These are phyloP conservation scores for Sclerotinia spermophila DNA, from an alignment of 2,329 filamentous ascomycete genomes.

Conservation along the genomic window DNA sequence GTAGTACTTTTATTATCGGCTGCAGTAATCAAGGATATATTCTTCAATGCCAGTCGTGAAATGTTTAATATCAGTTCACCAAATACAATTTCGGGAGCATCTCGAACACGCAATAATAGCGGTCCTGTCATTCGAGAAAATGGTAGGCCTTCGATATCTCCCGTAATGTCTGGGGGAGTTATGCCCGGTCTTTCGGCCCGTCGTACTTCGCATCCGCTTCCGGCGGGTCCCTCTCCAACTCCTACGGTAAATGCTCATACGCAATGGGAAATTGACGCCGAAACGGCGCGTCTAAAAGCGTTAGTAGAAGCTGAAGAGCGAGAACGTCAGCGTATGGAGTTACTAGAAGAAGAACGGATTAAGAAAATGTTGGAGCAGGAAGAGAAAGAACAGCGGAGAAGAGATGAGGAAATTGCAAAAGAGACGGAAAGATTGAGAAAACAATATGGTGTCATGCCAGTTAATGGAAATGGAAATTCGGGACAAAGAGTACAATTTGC, in stretches of 20 bases:
- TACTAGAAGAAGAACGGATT: conserved; percentile 54
- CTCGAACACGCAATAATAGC: conserved; percentile 33
- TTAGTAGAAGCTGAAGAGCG: conserved; percentile 15
- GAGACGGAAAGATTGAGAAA: conserved; percentile 79
- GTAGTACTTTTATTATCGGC: conserved; percentile 67
- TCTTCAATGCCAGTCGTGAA: conserved; percentile 62
- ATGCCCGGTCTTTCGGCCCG: conserved; percentile 18
- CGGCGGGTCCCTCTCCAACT: conserved; percentile 23
- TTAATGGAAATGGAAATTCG: not conserved
- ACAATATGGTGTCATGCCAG: conserved; percentile 53
- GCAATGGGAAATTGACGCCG: conserved; percentile 59
- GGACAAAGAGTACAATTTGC: not conserved
- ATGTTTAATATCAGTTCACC: conserved; percentile 68
- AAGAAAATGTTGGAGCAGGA: conserved; percentile 65
- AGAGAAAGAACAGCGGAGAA: conserved; percentile 54
- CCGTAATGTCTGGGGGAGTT: conserved; percentile 34
- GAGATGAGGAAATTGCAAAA: conserved; percentile 61
- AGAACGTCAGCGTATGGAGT: conserved; percentile 47
- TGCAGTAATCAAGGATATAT: conserved; percentile 63
- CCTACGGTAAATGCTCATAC: conserved; percentile 35
- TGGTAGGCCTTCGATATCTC: conserved; percentile 20
- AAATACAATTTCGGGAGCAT: conserved; percentile 34
- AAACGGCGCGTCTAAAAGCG: conserved; percentile 52
- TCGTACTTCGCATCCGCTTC: conserved; percentile 23
- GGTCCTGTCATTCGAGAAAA: conserved; percentile 30